Conservation (phyloP, 495 filamentous ascomycete genomes). For the Aspergillus nanangensis region DNA sequence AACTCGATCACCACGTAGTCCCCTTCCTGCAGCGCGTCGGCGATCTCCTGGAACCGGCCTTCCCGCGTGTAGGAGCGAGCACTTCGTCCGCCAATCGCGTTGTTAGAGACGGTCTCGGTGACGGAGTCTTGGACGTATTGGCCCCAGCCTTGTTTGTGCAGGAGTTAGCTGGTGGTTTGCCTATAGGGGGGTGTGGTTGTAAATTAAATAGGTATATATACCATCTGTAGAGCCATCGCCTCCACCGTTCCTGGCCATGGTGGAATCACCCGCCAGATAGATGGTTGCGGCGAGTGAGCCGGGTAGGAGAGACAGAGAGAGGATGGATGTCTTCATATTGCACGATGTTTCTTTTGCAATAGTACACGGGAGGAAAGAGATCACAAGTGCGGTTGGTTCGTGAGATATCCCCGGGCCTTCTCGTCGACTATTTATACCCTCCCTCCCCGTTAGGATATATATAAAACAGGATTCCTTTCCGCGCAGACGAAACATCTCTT, state of each 20-base stretch:
- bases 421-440: no score
- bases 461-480: no score
- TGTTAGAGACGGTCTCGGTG: slow-evolving; percentile 46
- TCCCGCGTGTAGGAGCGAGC: slow-evolving; percentile 59
- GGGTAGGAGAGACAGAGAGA: slow-evolving; percentile 21
- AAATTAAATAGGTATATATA: slow-evolving; percentile 8
- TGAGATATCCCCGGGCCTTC: no score
- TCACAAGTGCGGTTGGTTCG: no score
- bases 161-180: slow-evolving; percentile 1
- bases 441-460: not conserved
- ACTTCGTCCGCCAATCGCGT: slow-evolving; percentile 54
- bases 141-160: slow-evolving; percentile 68
- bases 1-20: slow-evolving; percentile 62
- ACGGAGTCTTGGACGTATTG: slow-evolving; percentile 48
- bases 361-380: no score
- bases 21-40: slow-evolving; percentile 37
- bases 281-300: slow-evolving; percentile 29
- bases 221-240: slow-evolving; percentile 31
- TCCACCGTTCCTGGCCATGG: slow-evolving; percentile 45
- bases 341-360: not conserved
- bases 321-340: slow-evolving; percentile 20
- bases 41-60: slow-evolving; percentile 53
- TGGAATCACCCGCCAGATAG: slow-evolving; percentile 55
- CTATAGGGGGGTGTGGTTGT: not conserved
- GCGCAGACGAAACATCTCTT: no score